A percentile compares a stretch with the other conserved stretches of the same genome.
phyloP scores from a whole-genome alignment of 345 rosid species.

The Barbarea vulgaris region DNA sequence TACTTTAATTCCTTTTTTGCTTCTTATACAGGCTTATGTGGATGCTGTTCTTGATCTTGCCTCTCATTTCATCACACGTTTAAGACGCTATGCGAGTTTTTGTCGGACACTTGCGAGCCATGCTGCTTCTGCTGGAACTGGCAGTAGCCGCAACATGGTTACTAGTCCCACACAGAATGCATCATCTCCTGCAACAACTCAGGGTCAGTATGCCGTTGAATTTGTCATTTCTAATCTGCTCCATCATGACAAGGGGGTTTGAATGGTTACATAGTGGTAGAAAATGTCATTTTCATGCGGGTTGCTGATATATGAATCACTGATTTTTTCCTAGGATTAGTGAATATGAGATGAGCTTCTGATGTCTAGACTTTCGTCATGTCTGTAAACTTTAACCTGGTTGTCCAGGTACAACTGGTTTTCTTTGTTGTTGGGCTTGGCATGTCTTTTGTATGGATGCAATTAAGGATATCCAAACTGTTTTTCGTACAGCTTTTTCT shows the following conservation, averaged over 20 bases:
- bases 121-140: conserved; percentile 93
- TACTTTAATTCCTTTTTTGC: conserved; percentile 24
- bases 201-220: conserved; percentile 59
- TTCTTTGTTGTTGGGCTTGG: conserved; percentile 6
- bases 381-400: conserved; percentile 4
- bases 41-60: conserved; percentile 99
- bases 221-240: conserved; percentile 18
- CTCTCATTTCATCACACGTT: conserved; percentile 95
- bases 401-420: conserved; percentile 5
- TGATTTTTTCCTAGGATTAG: conserved; percentile 1
- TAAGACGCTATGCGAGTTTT: conserved; percentile 98
- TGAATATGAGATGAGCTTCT: conserved; percentile 21
- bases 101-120: conserved; percentile 97
- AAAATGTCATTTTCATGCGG: not conserved
- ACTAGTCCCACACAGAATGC: conserved; percentile 88
- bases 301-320: conserved; percentile 7
- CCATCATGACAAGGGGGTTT: not conserved
- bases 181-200: conserved; percentile 71
- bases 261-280: conserved; percentile 11
- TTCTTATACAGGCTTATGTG: conserved; percentile 81
- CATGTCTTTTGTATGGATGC: conserved; percentile 15
- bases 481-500: conserved; percentile 22
- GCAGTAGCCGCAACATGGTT: conserved; percentile 81
- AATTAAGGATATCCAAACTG: conserved; percentile 13
- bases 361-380: not conserved